phyloP scores from a whole-genome alignment of 2,329 filamentous ascomycete species.

The Coniella vitis region DNA sequence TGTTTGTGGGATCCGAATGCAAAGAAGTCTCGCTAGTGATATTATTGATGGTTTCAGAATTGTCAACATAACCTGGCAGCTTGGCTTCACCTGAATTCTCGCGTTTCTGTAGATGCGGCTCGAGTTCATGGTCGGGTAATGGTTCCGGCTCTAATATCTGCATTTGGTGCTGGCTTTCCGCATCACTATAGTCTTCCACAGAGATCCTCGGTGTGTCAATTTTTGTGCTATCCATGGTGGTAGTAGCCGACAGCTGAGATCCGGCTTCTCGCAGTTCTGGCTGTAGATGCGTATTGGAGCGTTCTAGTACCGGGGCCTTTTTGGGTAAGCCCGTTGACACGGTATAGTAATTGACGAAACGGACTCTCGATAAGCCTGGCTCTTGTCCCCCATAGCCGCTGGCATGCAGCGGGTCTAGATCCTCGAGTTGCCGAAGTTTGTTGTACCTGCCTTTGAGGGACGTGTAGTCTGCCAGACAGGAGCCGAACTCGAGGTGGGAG shows the following conservation, averaged over 20 bases:
- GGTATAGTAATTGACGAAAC: slow-evolving; percentile 89
- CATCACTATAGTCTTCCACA: slow-evolving; percentile 36
- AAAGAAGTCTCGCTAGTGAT: no score
- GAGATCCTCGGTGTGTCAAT: slow-evolving; percentile 35
- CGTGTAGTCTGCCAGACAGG: slow-evolving; percentile 69
- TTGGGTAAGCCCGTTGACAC: slow-evolving; percentile 70
- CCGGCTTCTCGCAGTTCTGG: slow-evolving; percentile 2
- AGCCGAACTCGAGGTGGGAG: slow-evolving; percentile 78
- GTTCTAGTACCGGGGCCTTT: slow-evolving; percentile 20
- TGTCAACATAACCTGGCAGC: background rate
- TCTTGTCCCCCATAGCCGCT: slow-evolving; percentile 24
- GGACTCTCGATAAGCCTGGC: slow-evolving; percentile 50
- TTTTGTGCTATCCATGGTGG: slow-evolving; percentile 8
- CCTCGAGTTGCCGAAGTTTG: slow-evolving; percentile 63
- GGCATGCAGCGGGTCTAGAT: slow-evolving; percentile 49
- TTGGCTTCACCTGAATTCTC: background rate
- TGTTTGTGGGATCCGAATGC: background rate
- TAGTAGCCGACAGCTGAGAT: slow-evolving; percentile 10
- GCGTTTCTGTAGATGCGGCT: background rate
- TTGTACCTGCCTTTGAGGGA: slow-evolving; percentile 65
- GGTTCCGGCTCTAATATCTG: slow-evolving; percentile 17
- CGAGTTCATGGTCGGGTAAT: slow-evolving; percentile 5
- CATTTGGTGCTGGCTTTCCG: slow-evolving; percentile 18
- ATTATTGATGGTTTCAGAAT: no score
- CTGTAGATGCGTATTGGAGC: slow-evolving; percentile 17